Conservation (phyloP, 1,139 yeast genomes). For the Dujonia santamariae region DNA sequence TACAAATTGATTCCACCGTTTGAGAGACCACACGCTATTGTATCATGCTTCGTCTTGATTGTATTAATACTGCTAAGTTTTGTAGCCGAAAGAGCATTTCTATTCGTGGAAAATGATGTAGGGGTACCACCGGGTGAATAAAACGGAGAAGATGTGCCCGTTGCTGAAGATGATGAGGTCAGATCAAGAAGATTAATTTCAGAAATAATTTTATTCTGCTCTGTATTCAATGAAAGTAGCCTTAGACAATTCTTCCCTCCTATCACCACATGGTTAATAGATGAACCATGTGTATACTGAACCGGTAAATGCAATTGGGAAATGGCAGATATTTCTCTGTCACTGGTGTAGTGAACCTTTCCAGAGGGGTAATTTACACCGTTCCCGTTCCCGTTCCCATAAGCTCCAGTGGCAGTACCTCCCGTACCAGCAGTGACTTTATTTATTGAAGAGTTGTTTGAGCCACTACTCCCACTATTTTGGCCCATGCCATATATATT, state of each 20-base stretch:
- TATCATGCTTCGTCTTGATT: slow-evolving; percentile 31
- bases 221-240: slow-evolving; percentile 41
- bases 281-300: slow-evolving; percentile 11
- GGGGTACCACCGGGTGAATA: background rate
- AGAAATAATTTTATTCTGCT: slow-evolving; percentile 33
- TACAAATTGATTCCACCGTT: slow-evolving; percentile 36
- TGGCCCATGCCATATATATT: slow-evolving; percentile 31
- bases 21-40: slow-evolving; percentile 43
- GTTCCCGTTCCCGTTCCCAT: background rate
- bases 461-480: slow-evolving; percentile 5
- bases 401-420: background rate
- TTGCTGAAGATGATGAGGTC: no score
- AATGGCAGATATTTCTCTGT: slow-evolving; percentile 25
- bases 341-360: slow-evolving; percentile 15
- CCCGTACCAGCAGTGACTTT: background rate
- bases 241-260: slow-evolving; percentile 62
- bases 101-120: background rate
- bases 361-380: background rate
- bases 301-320: slow-evolving; percentile 22
- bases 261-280: slow-evolving; percentile 43
- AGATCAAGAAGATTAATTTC: slow-evolving; percentile 46
- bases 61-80: slow-evolving; percentile 43
- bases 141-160: no score
- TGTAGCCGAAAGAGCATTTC: slow-evolving; percentile 24
- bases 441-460: background rate